Evolutionary conservation across 352 stramenopile species (phyloP).

Genomic region (Globisporangium emineosum): DNA sequence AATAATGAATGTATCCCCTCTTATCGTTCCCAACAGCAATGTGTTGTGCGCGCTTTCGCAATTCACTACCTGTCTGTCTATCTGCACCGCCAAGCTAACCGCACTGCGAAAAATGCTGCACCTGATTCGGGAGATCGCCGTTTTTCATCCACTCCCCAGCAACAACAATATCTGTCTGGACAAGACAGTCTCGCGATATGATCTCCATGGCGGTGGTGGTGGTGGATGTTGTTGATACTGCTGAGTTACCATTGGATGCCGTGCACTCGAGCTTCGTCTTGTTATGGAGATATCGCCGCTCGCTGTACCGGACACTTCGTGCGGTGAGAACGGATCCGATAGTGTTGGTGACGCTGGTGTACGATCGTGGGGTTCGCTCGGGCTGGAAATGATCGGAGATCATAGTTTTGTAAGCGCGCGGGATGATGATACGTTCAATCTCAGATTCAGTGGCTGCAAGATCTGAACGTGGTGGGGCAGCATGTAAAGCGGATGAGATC

Average conservation of each 20-base stretch:
- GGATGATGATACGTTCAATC: conserved; percentile 25
- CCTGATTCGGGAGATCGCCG: not conserved
- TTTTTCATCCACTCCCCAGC: not conserved
- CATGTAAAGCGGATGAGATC: not conserved
- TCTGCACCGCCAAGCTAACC: not conserved
- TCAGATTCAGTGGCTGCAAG: not conserved
- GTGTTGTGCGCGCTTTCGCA: not conserved
- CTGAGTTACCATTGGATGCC: not conserved
- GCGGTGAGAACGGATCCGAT: conserved; percentile 32
- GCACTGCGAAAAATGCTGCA: conserved; percentile 1
- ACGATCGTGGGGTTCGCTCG: conserved; percentile 30
- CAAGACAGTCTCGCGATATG: conserved; percentile 4
- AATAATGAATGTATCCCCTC: not conserved
- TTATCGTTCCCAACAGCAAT: not conserved
- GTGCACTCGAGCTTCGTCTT: conserved; percentile 13
- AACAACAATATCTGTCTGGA: conserved; percentile 22
- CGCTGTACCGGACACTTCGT: conserved; percentile 18
- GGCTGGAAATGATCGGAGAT: conserved; percentile 42
- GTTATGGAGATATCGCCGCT: conserved; percentile 21
- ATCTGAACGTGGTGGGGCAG: not conserved
- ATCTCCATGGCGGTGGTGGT: not conserved
- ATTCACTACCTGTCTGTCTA: not conserved
- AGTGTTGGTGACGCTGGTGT: conserved; percentile 30
- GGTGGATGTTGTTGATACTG: no score
- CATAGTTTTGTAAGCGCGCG: conserved; percentile 30